Percentiles rank a stretch among this genome's conserved stretches.
These are phyloP conservation scores for Gliomastix tumulicola DNA, from an alignment of 2,329 filamentous ascomycete genomes.

Conservation along the genomic window DNA sequence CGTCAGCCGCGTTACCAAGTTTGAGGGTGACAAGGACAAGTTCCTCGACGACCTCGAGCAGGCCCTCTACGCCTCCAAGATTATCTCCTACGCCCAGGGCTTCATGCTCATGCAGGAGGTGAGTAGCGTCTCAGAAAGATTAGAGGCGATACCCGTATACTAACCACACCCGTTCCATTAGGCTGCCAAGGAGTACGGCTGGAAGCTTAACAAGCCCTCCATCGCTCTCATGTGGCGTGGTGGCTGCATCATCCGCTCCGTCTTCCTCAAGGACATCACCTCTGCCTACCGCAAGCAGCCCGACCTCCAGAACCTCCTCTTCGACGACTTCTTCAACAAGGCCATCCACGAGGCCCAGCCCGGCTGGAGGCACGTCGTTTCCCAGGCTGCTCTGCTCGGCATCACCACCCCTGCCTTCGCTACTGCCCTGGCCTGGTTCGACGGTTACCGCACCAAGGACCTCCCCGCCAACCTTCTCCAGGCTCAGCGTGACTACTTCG, in stretches of 20 bases:
- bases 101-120: constrained; percentile 99
- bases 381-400: constrained; percentile 87
- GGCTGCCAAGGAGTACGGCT: constrained; percentile 91
- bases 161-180: constrained; percentile 22
- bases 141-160: background rate
- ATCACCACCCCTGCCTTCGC: constrained; percentile 96
- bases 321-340: constrained; percentile 99
- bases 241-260: constrained; percentile 98
- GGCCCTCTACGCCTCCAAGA: constrained; percentile 98
- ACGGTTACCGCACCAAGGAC: constrained; percentile 95
- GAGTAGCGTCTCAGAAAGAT: constrained; percentile 27
- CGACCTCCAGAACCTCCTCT: constrained; percentile 95
- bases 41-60: constrained; percentile 98
- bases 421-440: constrained; percentile 96
- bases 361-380: constrained; percentile 86
- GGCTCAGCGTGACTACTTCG: constrained; percentile 99
- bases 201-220: constrained; percentile 99
- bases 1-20: constrained; percentile 67
- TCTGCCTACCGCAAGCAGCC: constrained; percentile 91
- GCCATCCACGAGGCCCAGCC: constrained; percentile 94
- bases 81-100: constrained; percentile 98
- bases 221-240: constrained; percentile 99
- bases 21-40: constrained; percentile 83
- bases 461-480: constrained; percentile 97
- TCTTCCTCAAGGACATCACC: constrained; percentile 99